A percentile compares a stretch with the other conserved stretches of the same genome.
These are phyloP conservation scores for Medicago arabica DNA, from an alignment of 306 rosid species.

Conservation along the genomic window DNA sequence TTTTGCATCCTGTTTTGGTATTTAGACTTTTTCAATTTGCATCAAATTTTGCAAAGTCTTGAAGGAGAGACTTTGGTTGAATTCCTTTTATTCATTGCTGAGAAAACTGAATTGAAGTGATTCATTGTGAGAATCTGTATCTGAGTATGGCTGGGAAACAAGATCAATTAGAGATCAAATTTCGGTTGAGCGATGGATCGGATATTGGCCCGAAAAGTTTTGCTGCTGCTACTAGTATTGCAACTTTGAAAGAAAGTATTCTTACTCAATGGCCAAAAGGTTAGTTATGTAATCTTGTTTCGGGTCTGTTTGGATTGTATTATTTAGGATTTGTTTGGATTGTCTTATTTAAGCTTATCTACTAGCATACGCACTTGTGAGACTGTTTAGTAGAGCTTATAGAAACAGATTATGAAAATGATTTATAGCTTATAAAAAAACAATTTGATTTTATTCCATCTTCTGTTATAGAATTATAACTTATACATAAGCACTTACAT, in stretches of 20 bases:
- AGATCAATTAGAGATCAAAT: constrained; percentile 85
- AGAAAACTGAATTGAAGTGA: constrained; percentile 39
- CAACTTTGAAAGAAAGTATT: constrained; percentile 76
- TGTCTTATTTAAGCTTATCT: background rate
- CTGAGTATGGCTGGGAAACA: constrained; percentile 72
- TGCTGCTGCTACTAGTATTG: constrained; percentile 79
- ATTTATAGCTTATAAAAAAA: background rate
- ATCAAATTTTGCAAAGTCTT: constrained; percentile 37
- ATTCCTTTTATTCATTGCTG: constrained; percentile 20
- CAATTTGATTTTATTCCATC: background rate
- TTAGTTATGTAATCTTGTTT: constrained; percentile 37
- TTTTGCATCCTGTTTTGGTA: constrained; percentile 30
- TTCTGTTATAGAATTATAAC: background rate
- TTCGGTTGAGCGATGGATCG: constrained; percentile 81
- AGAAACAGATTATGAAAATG: background rate
- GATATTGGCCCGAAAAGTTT: constrained; percentile 86
- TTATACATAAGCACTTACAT: background rate
- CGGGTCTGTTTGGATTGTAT: background rate
- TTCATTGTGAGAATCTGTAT: constrained; percentile 12
- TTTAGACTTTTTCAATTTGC: constrained; percentile 2
- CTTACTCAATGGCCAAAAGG: constrained; percentile 97
- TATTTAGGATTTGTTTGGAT: background rate
- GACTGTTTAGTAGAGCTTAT: background rate
- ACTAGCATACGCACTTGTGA: background rate
- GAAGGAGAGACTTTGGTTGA: constrained; percentile 31